phyloP scores from a whole-genome alignment of 1,139 yeast genomes.

The Kodamaea alishanica region DNA sequence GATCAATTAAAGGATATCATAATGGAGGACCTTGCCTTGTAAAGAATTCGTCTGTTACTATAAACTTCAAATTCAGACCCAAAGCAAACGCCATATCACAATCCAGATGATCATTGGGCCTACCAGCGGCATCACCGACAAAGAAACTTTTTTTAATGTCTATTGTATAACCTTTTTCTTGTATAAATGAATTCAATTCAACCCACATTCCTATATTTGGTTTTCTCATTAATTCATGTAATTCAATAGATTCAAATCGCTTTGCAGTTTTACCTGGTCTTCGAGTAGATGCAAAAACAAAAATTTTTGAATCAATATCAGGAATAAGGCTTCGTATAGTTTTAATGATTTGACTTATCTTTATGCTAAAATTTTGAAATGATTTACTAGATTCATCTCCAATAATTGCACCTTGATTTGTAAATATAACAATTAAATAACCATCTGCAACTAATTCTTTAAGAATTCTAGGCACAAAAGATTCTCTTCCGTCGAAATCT shows the following conservation, averaged over 20 bases:
- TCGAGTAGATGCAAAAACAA: slow-evolving; percentile 65
- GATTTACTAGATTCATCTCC: slow-evolving; percentile 48
- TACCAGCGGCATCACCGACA: slow-evolving; percentile 98
- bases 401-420: slow-evolving; percentile 78
- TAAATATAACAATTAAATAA: slow-evolving; percentile 60
- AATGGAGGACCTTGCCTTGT: slow-evolving; percentile 18
- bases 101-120: slow-evolving; percentile 71
- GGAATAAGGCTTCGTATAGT: slow-evolving; percentile 14
- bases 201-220: slow-evolving; percentile 76
- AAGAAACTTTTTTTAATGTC: slow-evolving; percentile 51
- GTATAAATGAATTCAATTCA: slow-evolving; percentile 40
- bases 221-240: slow-evolving; percentile 55
- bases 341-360: slow-evolving; percentile 37
- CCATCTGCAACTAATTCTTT: slow-evolving; percentile 19
- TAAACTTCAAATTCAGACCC: slow-evolving; percentile 49
- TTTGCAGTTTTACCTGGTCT: slow-evolving; percentile 33
- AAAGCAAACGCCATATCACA: slow-evolving; percentile 70
- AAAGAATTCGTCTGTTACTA: slow-evolving; percentile 64
- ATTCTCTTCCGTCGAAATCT: slow-evolving; percentile 7
- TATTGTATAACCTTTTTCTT: slow-evolving; percentile 18
- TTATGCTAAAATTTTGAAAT: slow-evolving; percentile 41
- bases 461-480: slow-evolving; percentile 18
- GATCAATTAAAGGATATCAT: slow-evolving; percentile 21
- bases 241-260: slow-evolving; percentile 26
- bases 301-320: slow-evolving; percentile 18